Conservation (phyloP, 495 filamentous ascomycete species). For the Pseudevernia furfuracea region DNA sequence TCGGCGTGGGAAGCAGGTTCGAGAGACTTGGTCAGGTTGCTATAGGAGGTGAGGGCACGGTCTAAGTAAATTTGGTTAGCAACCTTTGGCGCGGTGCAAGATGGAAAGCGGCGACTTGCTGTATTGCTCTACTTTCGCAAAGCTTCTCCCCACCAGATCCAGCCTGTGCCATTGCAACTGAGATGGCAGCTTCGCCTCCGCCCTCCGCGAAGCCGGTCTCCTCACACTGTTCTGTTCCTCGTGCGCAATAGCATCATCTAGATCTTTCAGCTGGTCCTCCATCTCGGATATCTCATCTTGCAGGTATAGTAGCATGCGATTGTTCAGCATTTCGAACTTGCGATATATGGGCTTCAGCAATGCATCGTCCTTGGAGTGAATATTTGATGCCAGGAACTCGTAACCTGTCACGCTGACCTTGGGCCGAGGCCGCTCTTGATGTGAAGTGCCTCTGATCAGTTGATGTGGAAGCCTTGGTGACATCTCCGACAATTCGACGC, state of each 20-base stretch:
- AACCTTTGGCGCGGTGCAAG: too few relatives aligned
- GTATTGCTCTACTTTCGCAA: constrained; percentile 73
- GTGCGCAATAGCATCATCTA: constrained; percentile 54
- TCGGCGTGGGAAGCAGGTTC: constrained; percentile 48
- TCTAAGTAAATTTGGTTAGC: constrained; percentile 39
- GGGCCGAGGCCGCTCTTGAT: constrained; percentile 25
- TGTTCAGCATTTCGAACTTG: constrained; percentile 76
- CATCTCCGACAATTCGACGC: constrained; percentile 12
- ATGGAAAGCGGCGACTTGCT: constrained; percentile 47
- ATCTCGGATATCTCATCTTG: constrained; percentile 80
- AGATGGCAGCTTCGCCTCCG: constrained; percentile 55
- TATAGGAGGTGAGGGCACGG: constrained; percentile 61
- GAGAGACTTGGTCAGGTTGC: constrained; percentile 50
- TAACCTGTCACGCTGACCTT: constrained; percentile 48
- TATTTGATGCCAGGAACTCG: constrained; percentile 55
- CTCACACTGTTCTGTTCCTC: constrained; percentile 41
- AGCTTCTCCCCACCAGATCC: constrained; percentile 62
- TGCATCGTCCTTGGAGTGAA: constrained; percentile 41
- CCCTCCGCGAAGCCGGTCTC: constrained; percentile 55
- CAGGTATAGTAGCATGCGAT: constrained; percentile 74
- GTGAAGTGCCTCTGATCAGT: constrained; percentile 2
- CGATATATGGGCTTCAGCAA: constrained; percentile 67
- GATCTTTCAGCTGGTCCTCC: constrained; percentile 61
- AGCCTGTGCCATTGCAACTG: constrained; percentile 67
- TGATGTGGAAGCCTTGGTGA: constrained; percentile 10